Evolutionary conservation across 164 flowering plant genomes (phyloP), one percentile per base, ranked within the genome.

Genomic region (Kalanchoe fedtschenkoi): DNA sequence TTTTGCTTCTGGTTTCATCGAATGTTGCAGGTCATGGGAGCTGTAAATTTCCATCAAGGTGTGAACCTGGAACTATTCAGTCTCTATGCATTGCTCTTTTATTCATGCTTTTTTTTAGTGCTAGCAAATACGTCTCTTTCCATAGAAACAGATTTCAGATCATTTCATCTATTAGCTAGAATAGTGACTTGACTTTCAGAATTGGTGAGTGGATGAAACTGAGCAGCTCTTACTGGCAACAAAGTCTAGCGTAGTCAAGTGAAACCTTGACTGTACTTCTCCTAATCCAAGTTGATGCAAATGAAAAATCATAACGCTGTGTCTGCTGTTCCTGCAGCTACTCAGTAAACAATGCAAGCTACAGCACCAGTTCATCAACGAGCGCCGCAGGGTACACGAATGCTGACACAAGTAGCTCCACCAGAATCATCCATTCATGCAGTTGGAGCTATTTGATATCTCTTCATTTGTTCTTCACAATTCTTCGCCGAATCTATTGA

Each of bases 11-110:
- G 33, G 5, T 14, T 17, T 42, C 6, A 34, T 24, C n/a, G 24
- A 35, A 30, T 24, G 74, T 73, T n/a, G 42, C 89, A 89, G 96
- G 96, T 72, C 70, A 65, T 65, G 83, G 71, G n/a, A 76, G 64
- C 26, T 89, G 96, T 80, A 77, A 77, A 54, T 81, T 85, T 55
- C 86, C 84, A 63, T 81, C 89, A 56, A 82, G 96, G 93, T 86
- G 59, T 29, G 37, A 33, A 3, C 11, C 41, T 21, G 28, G 33
- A 44, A 46, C 33, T 11, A 35, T 37, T n/a, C n/a, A 37, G 8
- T 37, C 39, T 37, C 13, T 30, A 39, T n/a, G n/a, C n/a, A 41
- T 5, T 39, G 26, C n/a, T 47, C 14, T 21, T 43, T 58, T 42
- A 14, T 22, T 51, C 9, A 11, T 30, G 22, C 57, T 17, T 37